phyloP scores from a whole-genome alignment of 805 yeast species.

The Babjeviella inositovora region DNA sequence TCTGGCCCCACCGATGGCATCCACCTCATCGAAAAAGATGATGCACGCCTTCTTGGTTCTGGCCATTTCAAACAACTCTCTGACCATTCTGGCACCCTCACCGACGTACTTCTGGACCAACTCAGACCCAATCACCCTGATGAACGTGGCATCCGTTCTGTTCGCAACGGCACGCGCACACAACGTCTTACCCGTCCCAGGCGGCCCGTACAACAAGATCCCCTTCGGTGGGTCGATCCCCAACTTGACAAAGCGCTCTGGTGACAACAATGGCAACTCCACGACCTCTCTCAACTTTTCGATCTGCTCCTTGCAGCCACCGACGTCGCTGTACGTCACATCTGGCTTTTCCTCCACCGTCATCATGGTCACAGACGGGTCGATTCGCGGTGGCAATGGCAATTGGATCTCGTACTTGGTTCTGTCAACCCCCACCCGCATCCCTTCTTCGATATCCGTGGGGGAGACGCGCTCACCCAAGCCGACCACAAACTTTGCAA shows the following conservation, averaged over 20 bases:
- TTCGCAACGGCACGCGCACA: constrained; percentile 99
- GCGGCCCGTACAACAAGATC: constrained; percentile 90
- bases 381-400: constrained; percentile 95
- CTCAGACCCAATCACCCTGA: constrained; percentile 96
- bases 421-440: constrained; percentile 98
- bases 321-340: constrained; percentile 95
- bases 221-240: constrained; percentile 99
- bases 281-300: constrained; percentile 94
- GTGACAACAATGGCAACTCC: constrained; percentile 83
- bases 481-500: constrained; percentile 95
- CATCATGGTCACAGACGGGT: constrained; percentile 98
- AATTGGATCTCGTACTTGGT: constrained; percentile 92
- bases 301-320: constrained; percentile 97
- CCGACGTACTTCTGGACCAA: constrained; percentile 97
- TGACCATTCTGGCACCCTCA: constrained; percentile 99
- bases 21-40: constrained; percentile 95
- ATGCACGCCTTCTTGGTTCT: constrained; percentile 97
- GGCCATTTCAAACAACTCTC: constrained; percentile 98
- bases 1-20: constrained; percentile 99
- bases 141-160: constrained; percentile 97
- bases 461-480: constrained; percentile 95
- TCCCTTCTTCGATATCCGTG: constrained; percentile 97
- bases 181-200: constrained; percentile 96
- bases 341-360: constrained; percentile 99
- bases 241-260: constrained; percentile 90